Percentiles rank a stretch among this genome's conserved stretches.
Evolutionary conservation across 2,329 filamentous ascomycete species (phyloP).

Genomic region (Neonectria punicea): DNA sequence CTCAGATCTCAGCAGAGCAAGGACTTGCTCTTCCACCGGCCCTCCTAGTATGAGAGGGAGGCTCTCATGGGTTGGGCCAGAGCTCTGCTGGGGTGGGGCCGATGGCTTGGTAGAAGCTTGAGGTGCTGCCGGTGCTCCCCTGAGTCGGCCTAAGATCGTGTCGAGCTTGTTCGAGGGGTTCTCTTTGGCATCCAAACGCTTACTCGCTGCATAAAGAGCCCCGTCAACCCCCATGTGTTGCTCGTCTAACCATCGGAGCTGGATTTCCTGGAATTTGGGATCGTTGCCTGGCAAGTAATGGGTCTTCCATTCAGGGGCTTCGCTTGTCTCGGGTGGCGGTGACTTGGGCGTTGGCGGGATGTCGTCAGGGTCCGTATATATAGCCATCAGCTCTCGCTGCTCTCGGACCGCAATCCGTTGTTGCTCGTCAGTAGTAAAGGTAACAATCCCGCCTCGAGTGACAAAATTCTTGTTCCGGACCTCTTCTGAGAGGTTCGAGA

Average conservation of each 20-base stretch:
- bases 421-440: slow-evolving; percentile 66
- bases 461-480: slow-evolving; percentile 60
- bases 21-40: slow-evolving; percentile 53
- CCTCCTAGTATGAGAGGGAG: slow-evolving; percentile 47
- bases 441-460: slow-evolving; percentile 63
- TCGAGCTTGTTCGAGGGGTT: slow-evolving; percentile 52
- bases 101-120: slow-evolving; percentile 28
- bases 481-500: slow-evolving; percentile 58
- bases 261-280: slow-evolving; percentile 59
- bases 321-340: slow-evolving; percentile 52
- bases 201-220: slow-evolving; percentile 55
- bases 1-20: slow-evolving; percentile 57
- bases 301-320: slow-evolving; percentile 42
- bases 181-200: slow-evolving; percentile 54
- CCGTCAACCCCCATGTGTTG: slow-evolving; percentile 56
- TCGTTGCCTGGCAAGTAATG: slow-evolving; percentile 53
- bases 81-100: slow-evolving; percentile 21
- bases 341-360: slow-evolving; percentile 68
- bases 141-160: slow-evolving; percentile 52
- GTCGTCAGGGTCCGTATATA: slow-evolving; percentile 64
- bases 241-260: slow-evolving; percentile 60
- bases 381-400: slow-evolving; percentile 68
- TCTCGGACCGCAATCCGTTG: slow-evolving; percentile 66
- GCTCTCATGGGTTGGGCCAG: slow-evolving; percentile 33
- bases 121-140: slow-evolving; percentile 34